These are phyloP conservation scores for Beauveria asiatica DNA, from an alignment of 2,329 filamentous ascomycete genomes.

Conservation along the genomic window DNA sequence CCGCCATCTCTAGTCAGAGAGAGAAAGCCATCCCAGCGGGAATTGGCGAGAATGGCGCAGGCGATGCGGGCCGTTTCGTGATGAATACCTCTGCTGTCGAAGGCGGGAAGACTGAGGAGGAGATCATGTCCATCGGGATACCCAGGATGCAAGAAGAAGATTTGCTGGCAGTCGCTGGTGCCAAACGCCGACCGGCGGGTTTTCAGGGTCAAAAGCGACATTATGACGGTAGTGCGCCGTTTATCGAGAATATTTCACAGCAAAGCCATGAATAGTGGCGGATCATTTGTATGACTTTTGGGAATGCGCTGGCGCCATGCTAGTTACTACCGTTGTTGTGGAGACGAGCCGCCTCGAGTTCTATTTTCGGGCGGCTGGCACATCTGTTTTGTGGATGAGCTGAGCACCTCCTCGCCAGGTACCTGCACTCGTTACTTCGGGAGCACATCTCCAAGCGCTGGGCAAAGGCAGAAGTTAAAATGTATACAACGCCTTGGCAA, in stretches of 20 bases:
- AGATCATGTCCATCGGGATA: conserved; percentile 9
- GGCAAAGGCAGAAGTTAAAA: too few species aligned
- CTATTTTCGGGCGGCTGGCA: too few species aligned
- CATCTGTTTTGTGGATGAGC: too few species aligned
- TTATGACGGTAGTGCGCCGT: background rate
- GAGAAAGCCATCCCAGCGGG: conserved; percentile 9
- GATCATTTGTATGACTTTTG: background rate
- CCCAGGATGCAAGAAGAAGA: conserved; percentile 7
- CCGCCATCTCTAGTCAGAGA: conserved; percentile 3
- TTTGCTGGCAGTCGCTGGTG: background rate
- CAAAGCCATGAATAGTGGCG: background rate
- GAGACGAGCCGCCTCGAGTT: too few species aligned
- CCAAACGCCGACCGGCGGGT: background rate
- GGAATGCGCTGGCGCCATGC: background rate
- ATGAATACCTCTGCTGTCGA: conserved; percentile 8
- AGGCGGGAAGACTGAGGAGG: conserved; percentile 9
- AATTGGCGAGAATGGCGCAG: conserved; percentile 10
- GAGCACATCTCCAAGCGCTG: too few species aligned
- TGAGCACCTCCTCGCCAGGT: too few species aligned
- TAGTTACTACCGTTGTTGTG: background rate
- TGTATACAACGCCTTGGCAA: too few species aligned
- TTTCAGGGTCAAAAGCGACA: background rate
- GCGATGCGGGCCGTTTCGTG: conserved; percentile 11
- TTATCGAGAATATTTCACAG: background rate
- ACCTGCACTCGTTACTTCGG: too few species aligned